Evolutionary conservation across 306 rosid species (phyloP).

Genomic region (Castanea crenata): DNA sequence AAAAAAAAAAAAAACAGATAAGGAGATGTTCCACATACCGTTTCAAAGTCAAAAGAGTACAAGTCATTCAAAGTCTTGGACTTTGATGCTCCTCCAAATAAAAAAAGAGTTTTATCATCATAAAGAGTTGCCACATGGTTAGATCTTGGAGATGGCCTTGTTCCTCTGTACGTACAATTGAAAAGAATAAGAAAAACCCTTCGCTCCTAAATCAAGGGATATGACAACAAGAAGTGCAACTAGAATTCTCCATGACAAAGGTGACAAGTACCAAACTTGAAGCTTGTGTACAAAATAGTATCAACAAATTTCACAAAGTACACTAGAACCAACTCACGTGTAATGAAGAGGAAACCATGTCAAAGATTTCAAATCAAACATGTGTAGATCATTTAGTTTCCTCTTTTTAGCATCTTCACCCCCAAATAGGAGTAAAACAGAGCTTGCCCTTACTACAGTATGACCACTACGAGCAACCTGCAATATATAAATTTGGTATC

Average conservation of each 20-base stretch:
- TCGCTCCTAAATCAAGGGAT: background rate
- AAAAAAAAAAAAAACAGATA: no score
- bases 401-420: conserved; percentile 87
- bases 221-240: background rate
- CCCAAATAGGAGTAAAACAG: conserved; percentile 73
- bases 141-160: no score
- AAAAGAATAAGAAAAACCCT: no score
- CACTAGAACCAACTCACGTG: conserved; percentile 61
- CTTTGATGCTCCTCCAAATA: no score
- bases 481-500: conserved; percentile 9
- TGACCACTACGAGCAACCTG: conserved; percentile 92
- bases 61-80: no score
- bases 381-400: conserved; percentile 87
- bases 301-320: conserved; percentile 6
- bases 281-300: background rate
- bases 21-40: no score
- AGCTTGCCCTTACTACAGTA: conserved; percentile 77
- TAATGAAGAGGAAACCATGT: conserved; percentile 95
- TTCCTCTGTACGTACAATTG: no score
- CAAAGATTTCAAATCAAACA: conserved; percentile 87
- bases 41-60: no score
- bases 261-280: background rate
- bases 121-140: no score
- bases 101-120: no score
- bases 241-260: background rate